Base-by-base conservation (phyloP, 108 stramenopile genomes). In the Pseudonitzschia delicatissima region DNA sequence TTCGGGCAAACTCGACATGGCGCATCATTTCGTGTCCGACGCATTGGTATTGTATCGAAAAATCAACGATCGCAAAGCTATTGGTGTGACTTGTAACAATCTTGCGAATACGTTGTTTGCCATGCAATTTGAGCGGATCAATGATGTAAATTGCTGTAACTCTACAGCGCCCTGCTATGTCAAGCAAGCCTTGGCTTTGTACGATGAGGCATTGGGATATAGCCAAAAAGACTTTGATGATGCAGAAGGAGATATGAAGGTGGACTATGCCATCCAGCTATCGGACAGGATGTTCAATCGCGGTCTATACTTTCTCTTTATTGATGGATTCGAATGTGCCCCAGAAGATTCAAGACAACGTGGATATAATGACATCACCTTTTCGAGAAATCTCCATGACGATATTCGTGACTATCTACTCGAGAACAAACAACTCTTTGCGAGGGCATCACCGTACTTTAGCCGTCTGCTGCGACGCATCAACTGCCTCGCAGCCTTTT, bases 1-100 rank as follows among this genome's bases (percentile, higher is more conserved):
- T 67, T 53, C 71, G 5, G 78, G 78, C 37, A 62, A 82, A 44
- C 39, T 82, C 7, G 50, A 31, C 15, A 26, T 15, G 65, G 82
- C 82, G 7, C 61, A 73, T 42, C 66, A 77, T 5, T 64, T 82
- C 25, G 31, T 76, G 44, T 53, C 37, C 4, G 76, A 80, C 53
- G 57, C 82, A 15, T 62, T 83, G 9, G 37, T 20, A 0, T 62
- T 80, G 7, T 83, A 77, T 36, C 50, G 65, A 32, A 67, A 64
- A 40, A 45, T 80, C 11, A 62, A 74, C 29, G 68, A 83, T 66
- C 66, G 68, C 4, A 83, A 83, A 44, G 82, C 82, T 2, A 77
- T 80, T 27, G 78, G 72, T 5, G 59, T 83, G 31, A 62, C 76
- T 7, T 57, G 61, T 34, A 83, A 83, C 47, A 83, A 83, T 67